phyloP scores from a whole-genome alignment of 75 land plant species.

The Cryptomeria japonica region DNA sequence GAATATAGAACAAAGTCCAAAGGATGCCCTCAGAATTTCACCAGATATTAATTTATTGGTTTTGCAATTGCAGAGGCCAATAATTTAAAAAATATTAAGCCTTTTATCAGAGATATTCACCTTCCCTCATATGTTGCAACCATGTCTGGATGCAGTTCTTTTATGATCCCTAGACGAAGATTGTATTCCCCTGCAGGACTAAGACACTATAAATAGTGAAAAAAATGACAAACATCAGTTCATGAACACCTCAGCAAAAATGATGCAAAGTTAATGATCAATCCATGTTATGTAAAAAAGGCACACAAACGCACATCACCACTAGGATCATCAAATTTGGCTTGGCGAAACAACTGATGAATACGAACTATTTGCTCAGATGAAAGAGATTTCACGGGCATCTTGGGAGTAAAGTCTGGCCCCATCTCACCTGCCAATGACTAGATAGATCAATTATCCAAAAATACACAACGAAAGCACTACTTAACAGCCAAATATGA shows the following conservation, averaged over 20 bases:
- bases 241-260: neutral
- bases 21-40: neutral
- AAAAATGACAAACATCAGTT: neutral
- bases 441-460: neutral
- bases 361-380: conserved; percentile 93
- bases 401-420: conserved; percentile 85
- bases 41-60: neutral
- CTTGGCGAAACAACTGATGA: conserved; percentile 97
- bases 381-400: conserved; percentile 79
- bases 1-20: neutral
- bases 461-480: neutral
- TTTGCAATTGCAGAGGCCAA: neutral
- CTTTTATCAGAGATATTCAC: conserved; percentile 27
- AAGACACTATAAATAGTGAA: conserved; percentile 66
- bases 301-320: conserved; percentile 70
- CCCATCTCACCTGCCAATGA: conserved; percentile 84
- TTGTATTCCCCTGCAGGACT: conserved; percentile 99
- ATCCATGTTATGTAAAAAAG: neutral
- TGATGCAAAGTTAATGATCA: neutral
- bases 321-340: conserved; percentile 98
- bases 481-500: neutral
- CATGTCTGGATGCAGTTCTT: conserved; percentile 97
- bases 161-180: conserved; percentile 92
- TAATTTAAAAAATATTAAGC: neutral
- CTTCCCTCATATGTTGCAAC: conserved; percentile 96